Evolutionary conservation across 2,329 filamentous ascomycete species (phyloP).

Genomic region (Zopfia rhizophila): DNA sequence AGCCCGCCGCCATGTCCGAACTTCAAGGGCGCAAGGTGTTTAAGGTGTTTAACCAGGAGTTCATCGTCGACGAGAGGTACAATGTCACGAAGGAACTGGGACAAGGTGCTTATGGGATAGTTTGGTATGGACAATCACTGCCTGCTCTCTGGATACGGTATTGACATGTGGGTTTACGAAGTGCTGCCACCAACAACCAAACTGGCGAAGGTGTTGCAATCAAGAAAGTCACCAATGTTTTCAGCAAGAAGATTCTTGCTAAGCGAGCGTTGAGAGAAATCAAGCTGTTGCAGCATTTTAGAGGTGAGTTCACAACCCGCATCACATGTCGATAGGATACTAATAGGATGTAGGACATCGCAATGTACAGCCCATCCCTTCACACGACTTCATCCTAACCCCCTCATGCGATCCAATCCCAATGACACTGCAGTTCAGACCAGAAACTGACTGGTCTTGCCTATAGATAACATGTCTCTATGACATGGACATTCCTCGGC

Average conservation of each 20-base stretch:
- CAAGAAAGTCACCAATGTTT: constrained; percentile 99
- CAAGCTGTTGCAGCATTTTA: constrained; percentile 97
- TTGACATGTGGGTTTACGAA: constrained; percentile 55
- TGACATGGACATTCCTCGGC: constrained; percentile 98
- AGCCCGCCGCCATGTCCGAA: constrained; percentile 63
- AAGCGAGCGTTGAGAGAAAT: constrained; percentile 98
- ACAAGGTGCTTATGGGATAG: constrained; percentile 97
- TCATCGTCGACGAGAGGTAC: constrained; percentile 97
- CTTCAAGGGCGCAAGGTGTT: constrained; percentile 85
- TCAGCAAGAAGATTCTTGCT: constrained; percentile 99
- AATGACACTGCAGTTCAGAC: constrained; percentile 8
- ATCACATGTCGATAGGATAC: not conserved
- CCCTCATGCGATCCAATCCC: constrained; percentile 8
- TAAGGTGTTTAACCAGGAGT: constrained; percentile 99
- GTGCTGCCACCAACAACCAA: constrained; percentile 90
- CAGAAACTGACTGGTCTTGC: constrained; percentile 50
- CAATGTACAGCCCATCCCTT: constrained; percentile 49
- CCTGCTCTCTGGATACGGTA: constrained; percentile 13
- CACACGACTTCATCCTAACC: constrained; percentile 71
- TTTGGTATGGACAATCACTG: constrained; percentile 73
- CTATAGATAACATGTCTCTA: constrained; percentile 95
- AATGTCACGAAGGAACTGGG: constrained; percentile 98
- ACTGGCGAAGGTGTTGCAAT: constrained; percentile 95
- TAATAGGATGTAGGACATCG: constrained; percentile 52
- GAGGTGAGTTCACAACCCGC: constrained; percentile 54